Conservation (phyloP, 495 filamentous ascomycete genomes). For the Penicillium fimorum region DNA sequence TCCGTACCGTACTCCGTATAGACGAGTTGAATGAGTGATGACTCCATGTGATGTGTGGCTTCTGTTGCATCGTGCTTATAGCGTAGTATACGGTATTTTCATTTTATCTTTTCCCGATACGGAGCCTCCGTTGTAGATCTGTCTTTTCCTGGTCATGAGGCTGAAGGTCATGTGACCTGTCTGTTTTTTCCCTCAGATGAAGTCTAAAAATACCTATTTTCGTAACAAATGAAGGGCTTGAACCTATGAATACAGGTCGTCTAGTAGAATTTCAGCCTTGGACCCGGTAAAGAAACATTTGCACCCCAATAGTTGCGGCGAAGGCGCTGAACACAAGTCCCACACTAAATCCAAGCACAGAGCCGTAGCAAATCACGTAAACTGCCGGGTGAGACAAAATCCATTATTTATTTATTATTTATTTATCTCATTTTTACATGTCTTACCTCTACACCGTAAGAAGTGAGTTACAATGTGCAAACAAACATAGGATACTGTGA, state of each 20-base stretch:
- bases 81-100: background rate
- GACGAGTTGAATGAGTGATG: conserved; percentile 1
- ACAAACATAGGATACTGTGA: background rate
- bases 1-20: background rate
- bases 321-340: background rate
- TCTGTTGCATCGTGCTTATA: background rate
- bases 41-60: background rate
- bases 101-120: background rate
- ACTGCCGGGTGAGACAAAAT: background rate
- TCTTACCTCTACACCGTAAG: background rate
- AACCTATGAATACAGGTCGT: background rate
- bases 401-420: background rate
- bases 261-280: background rate
- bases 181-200: background rate
- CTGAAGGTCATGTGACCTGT: background rate
- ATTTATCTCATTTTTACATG: background rate
- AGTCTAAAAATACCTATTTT: background rate
- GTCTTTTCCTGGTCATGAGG: background rate
- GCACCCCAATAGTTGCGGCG: background rate
- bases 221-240: background rate
- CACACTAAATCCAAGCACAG: background rate
- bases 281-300: background rate
- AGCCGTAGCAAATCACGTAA: background rate
- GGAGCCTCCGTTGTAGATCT: background rate
- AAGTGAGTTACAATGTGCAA: background rate